Percentiles rank a stretch among this genome's conserved stretches.
These are phyloP conservation scores for Proliferodiscus dingleyae DNA, from an alignment of 2,329 filamentous ascomycete genomes.

Conservation along the genomic window DNA sequence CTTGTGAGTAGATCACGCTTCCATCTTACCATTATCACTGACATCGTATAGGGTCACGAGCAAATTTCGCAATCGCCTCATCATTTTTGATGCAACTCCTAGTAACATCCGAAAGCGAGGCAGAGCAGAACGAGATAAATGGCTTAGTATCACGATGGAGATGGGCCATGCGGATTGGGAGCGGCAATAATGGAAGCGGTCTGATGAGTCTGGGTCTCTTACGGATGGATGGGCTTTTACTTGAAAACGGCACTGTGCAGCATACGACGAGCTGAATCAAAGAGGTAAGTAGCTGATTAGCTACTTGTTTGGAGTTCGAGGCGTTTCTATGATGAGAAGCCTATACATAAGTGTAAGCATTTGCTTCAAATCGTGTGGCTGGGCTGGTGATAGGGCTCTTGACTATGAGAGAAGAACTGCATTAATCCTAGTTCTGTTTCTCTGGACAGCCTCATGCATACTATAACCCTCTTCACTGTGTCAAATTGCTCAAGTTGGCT, in stretches of 20 bases:
- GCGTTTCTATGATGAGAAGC: background rate
- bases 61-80: conserved; percentile 31
- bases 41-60: conserved; percentile 26
- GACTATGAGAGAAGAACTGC: no score
- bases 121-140: conserved; percentile 26
- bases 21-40: conserved; percentile 1
- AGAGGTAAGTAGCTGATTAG: background rate
- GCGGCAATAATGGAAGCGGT: conserved; percentile 23
- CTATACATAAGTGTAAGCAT: background rate
- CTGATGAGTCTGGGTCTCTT: conserved; percentile 30
- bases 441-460: no score
- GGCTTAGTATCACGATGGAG: conserved; percentile 27
- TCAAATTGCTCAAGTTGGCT: no score
- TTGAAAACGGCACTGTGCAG: conserved; percentile 21
- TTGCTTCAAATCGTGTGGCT: background rate
- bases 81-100: conserved; percentile 32
- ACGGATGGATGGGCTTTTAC: conserved; percentile 26
- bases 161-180: conserved; percentile 28
- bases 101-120: conserved; percentile 24
- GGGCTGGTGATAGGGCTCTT: background rate
- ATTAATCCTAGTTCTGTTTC: no score
- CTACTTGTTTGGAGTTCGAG: background rate
- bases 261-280: background rate
- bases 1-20: conserved; percentile 17
- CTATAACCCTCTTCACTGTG: no score